These are phyloP conservation scores for Aspergillus flavus DNA, from an alignment of 2,329 filamentous ascomycete genomes.

Conservation along the genomic window DNA sequence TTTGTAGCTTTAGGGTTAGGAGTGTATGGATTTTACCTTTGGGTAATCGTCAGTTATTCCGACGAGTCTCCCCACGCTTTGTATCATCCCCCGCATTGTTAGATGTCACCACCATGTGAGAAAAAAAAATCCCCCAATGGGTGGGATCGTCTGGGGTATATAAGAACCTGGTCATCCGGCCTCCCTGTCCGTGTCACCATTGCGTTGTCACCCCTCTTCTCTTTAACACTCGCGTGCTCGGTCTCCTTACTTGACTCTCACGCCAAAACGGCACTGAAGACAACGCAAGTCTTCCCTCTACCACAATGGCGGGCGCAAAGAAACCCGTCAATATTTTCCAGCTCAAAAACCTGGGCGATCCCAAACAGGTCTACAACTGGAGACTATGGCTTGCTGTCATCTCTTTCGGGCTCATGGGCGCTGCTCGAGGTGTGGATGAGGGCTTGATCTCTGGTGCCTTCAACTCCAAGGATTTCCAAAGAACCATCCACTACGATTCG, in stretches of 20 bases:
- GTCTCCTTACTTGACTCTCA: neutral
- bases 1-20: neutral
- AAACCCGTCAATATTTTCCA: constrained; percentile 58
- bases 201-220: neutral
- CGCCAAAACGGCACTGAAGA: neutral
- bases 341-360: constrained; percentile 65
- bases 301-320: constrained; percentile 48
- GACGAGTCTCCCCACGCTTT: neutral
- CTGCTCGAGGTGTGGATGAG: constrained; percentile 77
- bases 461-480: constrained; percentile 66
- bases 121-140: neutral
- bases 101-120: neutral
- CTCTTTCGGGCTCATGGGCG: constrained; percentile 74
- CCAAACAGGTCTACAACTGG: constrained; percentile 74
- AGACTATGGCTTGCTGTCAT: constrained; percentile 75
- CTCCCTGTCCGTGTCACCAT: neutral
- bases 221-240: neutral
- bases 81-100: neutral
- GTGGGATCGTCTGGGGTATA: neutral
- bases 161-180: neutral
- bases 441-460: constrained; percentile 75
- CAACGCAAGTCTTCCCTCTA: neutral
- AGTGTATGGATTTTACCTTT: neutral
- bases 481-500: constrained; percentile 58
- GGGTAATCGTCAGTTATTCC: neutral